A percentile compares a stretch with the other conserved stretches of the same genome.
Conservation (phyloP, 208 protist genomes). For the Phytomonas francai region DNA sequence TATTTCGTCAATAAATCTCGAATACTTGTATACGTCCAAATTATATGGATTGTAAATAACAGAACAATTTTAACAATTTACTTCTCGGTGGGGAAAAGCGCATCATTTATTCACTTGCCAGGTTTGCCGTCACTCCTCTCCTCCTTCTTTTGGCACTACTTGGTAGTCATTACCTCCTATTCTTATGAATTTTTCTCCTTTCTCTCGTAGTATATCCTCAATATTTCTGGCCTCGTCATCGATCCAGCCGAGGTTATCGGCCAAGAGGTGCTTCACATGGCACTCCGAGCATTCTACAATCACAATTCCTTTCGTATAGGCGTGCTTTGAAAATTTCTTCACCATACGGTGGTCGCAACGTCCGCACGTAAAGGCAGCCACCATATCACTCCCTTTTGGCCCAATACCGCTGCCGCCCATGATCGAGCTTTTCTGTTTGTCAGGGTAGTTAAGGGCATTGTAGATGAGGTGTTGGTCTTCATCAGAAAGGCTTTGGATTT, state of each 20-base stretch:
- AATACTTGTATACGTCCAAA: too few species aligned
- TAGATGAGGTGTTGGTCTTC: slow-evolving; percentile 62
- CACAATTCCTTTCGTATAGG: slow-evolving; percentile 90
- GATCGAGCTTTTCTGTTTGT: slow-evolving; percentile 35
- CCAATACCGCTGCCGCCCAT: slow-evolving; percentile 82
- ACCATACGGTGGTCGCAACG: slow-evolving; percentile 81
- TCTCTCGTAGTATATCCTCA: slow-evolving; percentile 76
- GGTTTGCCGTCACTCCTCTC: neutral
- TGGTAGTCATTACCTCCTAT: slow-evolving; percentile 61
- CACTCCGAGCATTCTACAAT: slow-evolving; percentile 88
- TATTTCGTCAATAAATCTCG: too few species aligned
- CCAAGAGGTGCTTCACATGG: slow-evolving; percentile 79
- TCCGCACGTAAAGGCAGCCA: slow-evolving; percentile 84
- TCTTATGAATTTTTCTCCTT: slow-evolving; percentile 59
- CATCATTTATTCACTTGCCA: neutral
- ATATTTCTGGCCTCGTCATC: slow-evolving; percentile 63
- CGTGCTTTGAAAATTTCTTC: slow-evolving; percentile 87
- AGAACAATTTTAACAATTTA: too few species aligned
- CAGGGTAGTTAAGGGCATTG: slow-evolving; percentile 36
- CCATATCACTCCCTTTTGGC: slow-evolving; percentile 69
- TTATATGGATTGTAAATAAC: too few species aligned
- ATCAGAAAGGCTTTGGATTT: slow-evolving; percentile 34
- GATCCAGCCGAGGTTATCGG: slow-evolving; percentile 90
- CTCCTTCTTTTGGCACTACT: slow-evolving; percentile 10
- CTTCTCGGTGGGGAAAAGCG: too few species aligned